A percentile compares a stretch with the other conserved stretches of the same genome.
phyloP scores from a whole-genome alignment of 352 stramenopile genomes.

The Phytophthora foliorum region DNA sequence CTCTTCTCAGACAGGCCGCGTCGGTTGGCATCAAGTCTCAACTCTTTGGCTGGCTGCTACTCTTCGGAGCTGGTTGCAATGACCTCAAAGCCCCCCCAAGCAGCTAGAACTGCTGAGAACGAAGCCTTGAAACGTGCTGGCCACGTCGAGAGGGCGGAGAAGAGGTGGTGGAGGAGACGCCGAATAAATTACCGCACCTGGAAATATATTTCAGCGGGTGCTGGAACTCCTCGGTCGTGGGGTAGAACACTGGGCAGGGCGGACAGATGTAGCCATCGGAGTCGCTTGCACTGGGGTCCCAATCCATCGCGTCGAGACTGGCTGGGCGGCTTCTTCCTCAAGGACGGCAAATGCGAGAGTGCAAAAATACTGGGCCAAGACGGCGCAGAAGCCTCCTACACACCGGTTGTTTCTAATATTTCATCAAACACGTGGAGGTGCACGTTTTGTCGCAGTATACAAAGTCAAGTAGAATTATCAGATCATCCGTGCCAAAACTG shows the following conservation, averaged over 20 bases:
- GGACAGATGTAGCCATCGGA: constrained; percentile 86
- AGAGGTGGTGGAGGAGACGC: not conserved
- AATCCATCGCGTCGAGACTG: constrained; percentile 60
- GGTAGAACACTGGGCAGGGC: constrained; percentile 88
- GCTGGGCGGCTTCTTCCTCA: constrained; percentile 14
- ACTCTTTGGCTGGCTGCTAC: constrained; percentile 3
- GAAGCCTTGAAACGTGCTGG: not conserved
- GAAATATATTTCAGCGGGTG: constrained; percentile 95
- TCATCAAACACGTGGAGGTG: not conserved
- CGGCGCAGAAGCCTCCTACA: constrained; percentile 4
- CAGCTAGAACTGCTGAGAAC: constrained; percentile 1
- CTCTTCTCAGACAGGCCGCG: constrained; percentile 23
- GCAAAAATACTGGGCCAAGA: constrained; percentile 38
- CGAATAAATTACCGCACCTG: constrained; percentile 78
- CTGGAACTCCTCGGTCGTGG: constrained; percentile 88
- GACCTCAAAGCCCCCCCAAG: not conserved
- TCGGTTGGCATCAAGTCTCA: constrained; percentile 22
- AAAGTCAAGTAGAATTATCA: constrained; percentile 10
- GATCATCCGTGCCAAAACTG: constrained; percentile 6
- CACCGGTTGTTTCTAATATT: constrained; percentile 1
- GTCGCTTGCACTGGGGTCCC: constrained; percentile 61
- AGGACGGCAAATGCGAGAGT: constrained; percentile 34
- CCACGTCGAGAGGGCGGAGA: constrained; percentile 1
- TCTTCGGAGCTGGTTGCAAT: not conserved
- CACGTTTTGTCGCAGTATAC: constrained; percentile 2